Evolutionary conservation across 306 rosid species (phyloP).

Genomic region (Vicia sativa): DNA sequence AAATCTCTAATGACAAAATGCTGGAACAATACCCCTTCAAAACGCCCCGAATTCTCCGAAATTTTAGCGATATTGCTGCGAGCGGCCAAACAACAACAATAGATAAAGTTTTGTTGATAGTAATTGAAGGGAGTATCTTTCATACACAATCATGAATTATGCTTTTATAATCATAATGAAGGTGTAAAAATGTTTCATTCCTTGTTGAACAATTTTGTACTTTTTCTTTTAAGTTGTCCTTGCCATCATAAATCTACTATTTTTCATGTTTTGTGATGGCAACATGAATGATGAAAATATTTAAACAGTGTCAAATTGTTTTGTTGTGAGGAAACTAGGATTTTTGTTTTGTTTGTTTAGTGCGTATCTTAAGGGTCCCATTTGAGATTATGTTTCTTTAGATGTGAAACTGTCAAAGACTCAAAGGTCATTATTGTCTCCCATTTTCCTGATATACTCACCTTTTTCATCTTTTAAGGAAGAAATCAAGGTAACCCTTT

Average conservation of each 20-base stretch:
- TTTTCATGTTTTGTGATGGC: constrained; percentile 37
- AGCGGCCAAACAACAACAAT: constrained; percentile 52
- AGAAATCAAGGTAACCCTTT: constrained; percentile 14
- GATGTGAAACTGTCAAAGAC: constrained; percentile 9
- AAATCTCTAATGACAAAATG: constrained; percentile 78
- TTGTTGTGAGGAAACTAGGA: constrained; percentile 41
- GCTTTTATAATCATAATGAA: constrained; percentile 47
- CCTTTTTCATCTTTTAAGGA: constrained; percentile 30
- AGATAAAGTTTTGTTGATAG: constrained; percentile 51
- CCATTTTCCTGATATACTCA: constrained; percentile 19
- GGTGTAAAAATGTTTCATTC: constrained; percentile 43
- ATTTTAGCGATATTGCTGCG: constrained; percentile 59
- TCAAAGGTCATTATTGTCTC: constrained; percentile 24
- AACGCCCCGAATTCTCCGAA: constrained; percentile 84
- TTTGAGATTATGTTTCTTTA: constrained; percentile 36
- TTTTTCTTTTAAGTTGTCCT: constrained; percentile 18
- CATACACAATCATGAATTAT: constrained; percentile 42
- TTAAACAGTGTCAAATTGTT: constrained; percentile 26
- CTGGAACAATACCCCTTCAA: constrained; percentile 83
- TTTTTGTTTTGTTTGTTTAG: constrained; percentile 38
- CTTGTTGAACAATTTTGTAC: constrained; percentile 33
- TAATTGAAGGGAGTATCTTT: constrained; percentile 38
- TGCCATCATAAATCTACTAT: constrained; percentile 35
- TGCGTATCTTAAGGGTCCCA: constrained; percentile 38
- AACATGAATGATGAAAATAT: constrained; percentile 40